Base-by-base conservation (phyloP, 2,329 filamentous ascomycete genomes). In the Alternaria dauci region DNA sequence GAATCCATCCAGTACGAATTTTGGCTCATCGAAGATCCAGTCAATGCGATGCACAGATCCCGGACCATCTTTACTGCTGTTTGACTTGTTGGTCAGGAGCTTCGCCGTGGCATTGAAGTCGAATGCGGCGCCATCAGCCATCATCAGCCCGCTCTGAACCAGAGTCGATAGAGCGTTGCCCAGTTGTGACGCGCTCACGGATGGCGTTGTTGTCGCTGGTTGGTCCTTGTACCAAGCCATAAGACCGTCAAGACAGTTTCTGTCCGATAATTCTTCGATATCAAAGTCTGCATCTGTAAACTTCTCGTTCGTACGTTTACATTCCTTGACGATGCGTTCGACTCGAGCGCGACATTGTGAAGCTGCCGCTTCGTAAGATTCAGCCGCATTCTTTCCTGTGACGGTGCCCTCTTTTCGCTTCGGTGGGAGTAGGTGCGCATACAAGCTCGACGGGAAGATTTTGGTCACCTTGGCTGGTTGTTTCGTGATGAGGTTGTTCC, bases 281-380 rank as follows among this genome's bases (percentile, higher is more conserved):
- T 96, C 91, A 71, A 96, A 96, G 72, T 94, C 88, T 18, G 88
- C 86, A 72, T 95, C 92, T 5, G 89, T 87, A 74, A 95, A 96
- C 78, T 93, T 94, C 73, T 93, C 90, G 76, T 96, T 96, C 50
- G 91, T 85, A 3, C 91, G 86, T 25, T 88, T 84, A 74, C 92
- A 96, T 74, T 88, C 85, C 55, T 79, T 81, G 11, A 85, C 81
- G 58, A 87, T 86, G 50, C 84, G 83, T 14, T 82, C 77, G 5
- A 88, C 85, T 30, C 85, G 83, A 60, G 85, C 85, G 55, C 83
- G 83, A 77, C 92, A 96, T 62, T 89, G 86, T 16, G 83, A 83
- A 2, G 85, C 88, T 0, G 91, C 91, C 68, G 91, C 86, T 59
- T 92, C 87, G 73, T 92, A 94, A 0, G 89, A 92, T 20, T 86